These are phyloP conservation scores for Colletotrichum sp. DNA, from an alignment of 2,329 filamentous ascomycete genomes.

Conservation along the genomic window DNA sequence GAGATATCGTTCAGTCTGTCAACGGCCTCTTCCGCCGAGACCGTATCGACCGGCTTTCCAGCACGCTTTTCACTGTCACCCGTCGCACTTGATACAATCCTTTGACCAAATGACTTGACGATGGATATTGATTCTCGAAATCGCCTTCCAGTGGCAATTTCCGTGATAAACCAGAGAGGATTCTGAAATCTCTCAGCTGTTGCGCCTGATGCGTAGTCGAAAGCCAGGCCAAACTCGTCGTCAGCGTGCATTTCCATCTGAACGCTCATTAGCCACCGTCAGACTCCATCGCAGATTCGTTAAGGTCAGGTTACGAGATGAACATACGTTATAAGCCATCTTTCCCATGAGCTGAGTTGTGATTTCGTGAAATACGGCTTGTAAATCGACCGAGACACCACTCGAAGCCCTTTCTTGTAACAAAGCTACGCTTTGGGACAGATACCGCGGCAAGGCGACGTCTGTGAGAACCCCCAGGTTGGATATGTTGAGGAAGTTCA, in stretches of 20 bases:
- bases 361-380: constrained; percentile 66
- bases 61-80: constrained; percentile 35
- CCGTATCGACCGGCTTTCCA: background rate
- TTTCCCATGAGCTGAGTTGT: constrained; percentile 71
- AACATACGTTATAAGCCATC: constrained; percentile 65
- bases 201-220: constrained; percentile 66
- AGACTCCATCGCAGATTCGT: background rate
- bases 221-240: constrained; percentile 64
- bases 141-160: constrained; percentile 52
- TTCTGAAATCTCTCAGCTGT: constrained; percentile 70
- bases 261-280: background rate
- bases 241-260: constrained; percentile 70
- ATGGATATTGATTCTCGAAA: constrained; percentile 54
- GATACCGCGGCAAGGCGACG: constrained; percentile 59
- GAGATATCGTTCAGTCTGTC: constrained; percentile 45
- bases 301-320: background rate
- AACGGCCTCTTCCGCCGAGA: background rate
- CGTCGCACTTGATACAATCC: constrained; percentile 61
- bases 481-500: constrained; percentile 61
- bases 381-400: constrained; percentile 53
- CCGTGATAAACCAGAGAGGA: constrained; percentile 65
- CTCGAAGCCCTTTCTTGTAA: constrained; percentile 38
- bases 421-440: constrained; percentile 45
- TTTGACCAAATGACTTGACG: constrained; percentile 60
- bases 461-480: constrained; percentile 64